These are phyloP conservation scores for Trichophyton benhamiae DNA, from an alignment of 2,329 filamentous ascomycete species.

Conservation along the genomic window DNA sequence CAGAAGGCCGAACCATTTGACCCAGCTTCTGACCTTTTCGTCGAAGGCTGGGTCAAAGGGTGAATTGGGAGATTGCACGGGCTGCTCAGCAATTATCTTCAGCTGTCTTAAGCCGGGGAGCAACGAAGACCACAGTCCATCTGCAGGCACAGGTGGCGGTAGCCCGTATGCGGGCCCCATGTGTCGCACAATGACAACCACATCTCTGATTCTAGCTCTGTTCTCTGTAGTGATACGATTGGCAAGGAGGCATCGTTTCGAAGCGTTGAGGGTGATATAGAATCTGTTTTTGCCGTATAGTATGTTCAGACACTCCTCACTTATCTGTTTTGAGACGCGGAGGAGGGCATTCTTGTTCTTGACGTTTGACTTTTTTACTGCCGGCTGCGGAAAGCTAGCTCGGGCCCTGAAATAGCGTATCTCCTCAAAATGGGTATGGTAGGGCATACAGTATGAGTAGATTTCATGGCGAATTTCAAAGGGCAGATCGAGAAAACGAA, in stretches of 20 bases:
- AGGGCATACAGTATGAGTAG: neutral
- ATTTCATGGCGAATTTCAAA: neutral
- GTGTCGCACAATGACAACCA: neutral
- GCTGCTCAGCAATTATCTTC: conserved; percentile 1
- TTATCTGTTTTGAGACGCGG: neutral
- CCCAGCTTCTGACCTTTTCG: neutral
- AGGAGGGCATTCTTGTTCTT: neutral
- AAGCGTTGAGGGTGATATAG: neutral
- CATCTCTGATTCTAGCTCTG: neutral
- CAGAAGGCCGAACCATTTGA: neutral
- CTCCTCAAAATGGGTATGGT: neutral
- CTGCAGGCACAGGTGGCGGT: neutral
- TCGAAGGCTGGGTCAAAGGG: neutral
- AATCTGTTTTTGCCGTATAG: neutral
- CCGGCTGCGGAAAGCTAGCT: neutral
- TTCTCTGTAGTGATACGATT: neutral
- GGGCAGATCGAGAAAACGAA: neutral
- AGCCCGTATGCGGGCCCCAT: neutral
- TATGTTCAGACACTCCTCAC: conserved; percentile 1
- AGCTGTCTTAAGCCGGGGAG: neutral
- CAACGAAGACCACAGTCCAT: neutral
- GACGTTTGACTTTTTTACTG: neutral
- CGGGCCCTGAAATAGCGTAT: neutral
- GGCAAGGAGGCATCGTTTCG: neutral
- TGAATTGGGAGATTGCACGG: neutral